These are phyloP conservation scores for Vaccinium darrowii DNA, from an alignment of 148 eudicot genomes.

Conservation along the genomic window DNA sequence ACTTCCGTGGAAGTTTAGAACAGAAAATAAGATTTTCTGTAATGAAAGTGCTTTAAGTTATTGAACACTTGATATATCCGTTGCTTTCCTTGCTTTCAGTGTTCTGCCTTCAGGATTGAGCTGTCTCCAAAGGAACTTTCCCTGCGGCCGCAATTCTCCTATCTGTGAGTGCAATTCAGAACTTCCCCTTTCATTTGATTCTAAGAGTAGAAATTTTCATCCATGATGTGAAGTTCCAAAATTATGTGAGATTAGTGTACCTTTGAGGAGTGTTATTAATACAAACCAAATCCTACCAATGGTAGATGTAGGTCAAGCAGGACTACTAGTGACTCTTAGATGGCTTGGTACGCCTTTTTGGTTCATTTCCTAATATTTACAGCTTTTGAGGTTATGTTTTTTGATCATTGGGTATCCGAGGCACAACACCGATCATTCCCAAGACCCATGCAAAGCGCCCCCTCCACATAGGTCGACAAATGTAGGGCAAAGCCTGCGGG, in stretches of 20 bases:
- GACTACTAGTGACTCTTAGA: background rate
- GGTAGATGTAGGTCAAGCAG: background rate
- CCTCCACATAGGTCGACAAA: background rate
- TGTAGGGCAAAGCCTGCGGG: background rate
- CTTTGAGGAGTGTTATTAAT: background rate
- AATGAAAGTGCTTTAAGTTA: background rate
- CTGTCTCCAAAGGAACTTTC: constrained; percentile 43
- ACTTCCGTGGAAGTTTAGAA: background rate
- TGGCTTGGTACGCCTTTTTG: background rate
- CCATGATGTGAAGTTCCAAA: background rate
- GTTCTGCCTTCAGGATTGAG: constrained; percentile 36
- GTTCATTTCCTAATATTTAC: background rate
- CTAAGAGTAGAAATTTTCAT: background rate
- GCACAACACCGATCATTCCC: background rate
- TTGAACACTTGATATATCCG: background rate
- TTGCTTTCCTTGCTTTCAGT: constrained; percentile 21
- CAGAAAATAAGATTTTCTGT: background rate
- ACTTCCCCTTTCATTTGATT: background rate
- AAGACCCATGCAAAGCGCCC: background rate
- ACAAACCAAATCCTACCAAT: background rate
- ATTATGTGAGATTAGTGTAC: background rate
- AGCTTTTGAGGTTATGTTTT: background rate
- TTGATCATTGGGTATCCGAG: background rate
- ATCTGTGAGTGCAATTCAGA: constrained; percentile 29
- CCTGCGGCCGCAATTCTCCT: constrained; percentile 37